A percentile compares a stretch with the other conserved stretches of the same genome.
Conservation (phyloP, 2,329 filamentous ascomycete genomes). For the Diatrype stigma region DNA sequence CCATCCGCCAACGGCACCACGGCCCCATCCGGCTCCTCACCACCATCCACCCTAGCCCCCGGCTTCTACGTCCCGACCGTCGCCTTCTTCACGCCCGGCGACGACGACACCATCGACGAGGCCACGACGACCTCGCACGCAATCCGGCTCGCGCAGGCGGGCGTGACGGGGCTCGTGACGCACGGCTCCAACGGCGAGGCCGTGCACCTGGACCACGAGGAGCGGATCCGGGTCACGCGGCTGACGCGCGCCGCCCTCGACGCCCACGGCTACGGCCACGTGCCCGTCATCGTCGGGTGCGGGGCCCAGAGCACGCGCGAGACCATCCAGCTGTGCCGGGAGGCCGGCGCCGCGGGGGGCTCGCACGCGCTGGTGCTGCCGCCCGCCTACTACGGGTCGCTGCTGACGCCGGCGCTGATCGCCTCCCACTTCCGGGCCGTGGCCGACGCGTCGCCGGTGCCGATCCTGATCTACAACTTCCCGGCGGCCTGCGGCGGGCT, state of each 20-base stretch:
- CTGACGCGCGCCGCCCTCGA: conserved; percentile 57
- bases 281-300: conserved; percentile 61
- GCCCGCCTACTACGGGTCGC: conserved; percentile 56
- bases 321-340: conserved; percentile 55
- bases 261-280: conserved; percentile 49
- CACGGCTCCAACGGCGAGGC: conserved; percentile 74
- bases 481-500: conserved; percentile 63
- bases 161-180: conserved; percentile 48
- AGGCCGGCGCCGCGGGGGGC: conserved; percentile 53
- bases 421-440: conserved; percentile 55
- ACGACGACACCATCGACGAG: conserved; percentile 47
- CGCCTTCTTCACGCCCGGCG: conserved; percentile 46
- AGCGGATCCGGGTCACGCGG: conserved; percentile 58
- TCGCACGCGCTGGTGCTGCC: conserved; percentile 57
- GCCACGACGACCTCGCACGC: conserved; percentile 40
- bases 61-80: conserved; percentile 52
- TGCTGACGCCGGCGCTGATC: conserved; percentile 51
- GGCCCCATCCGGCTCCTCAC: not conserved
- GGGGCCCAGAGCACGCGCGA: conserved; percentile 60
- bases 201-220: conserved; percentile 61
- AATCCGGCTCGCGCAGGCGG: conserved; percentile 20
- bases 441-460: conserved; percentile 53
- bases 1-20: conserved; percentile 2
- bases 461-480: conserved; percentile 64
- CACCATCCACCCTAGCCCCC: conserved; percentile 17